Evolutionary conservation across 139 green algal genomes (phyloP), one percentile per base, ranked within the genome.

Genomic region (Picochlorum costavermella): DNA sequence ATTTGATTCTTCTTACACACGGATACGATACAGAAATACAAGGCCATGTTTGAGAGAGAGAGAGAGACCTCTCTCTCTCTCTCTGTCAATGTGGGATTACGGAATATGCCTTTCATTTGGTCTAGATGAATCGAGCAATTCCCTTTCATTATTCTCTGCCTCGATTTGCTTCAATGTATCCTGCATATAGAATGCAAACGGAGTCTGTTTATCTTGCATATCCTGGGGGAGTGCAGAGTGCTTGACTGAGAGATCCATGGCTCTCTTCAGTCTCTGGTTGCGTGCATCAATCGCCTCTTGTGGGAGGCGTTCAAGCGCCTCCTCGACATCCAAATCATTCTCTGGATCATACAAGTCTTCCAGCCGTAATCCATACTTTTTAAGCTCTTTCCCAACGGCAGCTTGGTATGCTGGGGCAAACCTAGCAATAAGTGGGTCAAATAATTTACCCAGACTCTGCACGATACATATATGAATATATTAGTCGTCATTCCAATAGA

Each of bases 271-370:
- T 36, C 94, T 83, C 70, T 92, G 84, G 65, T 93, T 95, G 63
- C 94, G 85, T 1, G 78, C 80, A 46, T 95, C 75, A n/a, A 95
- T 60, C 25, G 92, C 92, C 28, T 96, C 84, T 36, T 88, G 78
- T 3, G 92, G 90, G 50, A 97, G 65, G 13, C 94, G 80, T 29
- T 86, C 80, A 55, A 99, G 73, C 0, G 94, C 92, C 72, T 97
- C 94, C 23, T 86, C 83, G 12, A 98, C 83, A 60, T 99, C 90
- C 75, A 92, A 60, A 77, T 98, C 83, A 60, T 86, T 79, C 30
- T 86, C 60, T 3, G 85, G 88, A 71, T 98, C 92, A 48, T 91
- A 86, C 16, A 99, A 82, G 78, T 99, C 93, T 64, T 99, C 94
- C 53, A 95, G 97, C 28, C 94, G 84, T 31, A 99, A 80, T 3